These are phyloP conservation scores for Chrysoporthe cubensis DNA, from an alignment of 2,329 filamentous ascomycete species.

Conservation along the genomic window DNA sequence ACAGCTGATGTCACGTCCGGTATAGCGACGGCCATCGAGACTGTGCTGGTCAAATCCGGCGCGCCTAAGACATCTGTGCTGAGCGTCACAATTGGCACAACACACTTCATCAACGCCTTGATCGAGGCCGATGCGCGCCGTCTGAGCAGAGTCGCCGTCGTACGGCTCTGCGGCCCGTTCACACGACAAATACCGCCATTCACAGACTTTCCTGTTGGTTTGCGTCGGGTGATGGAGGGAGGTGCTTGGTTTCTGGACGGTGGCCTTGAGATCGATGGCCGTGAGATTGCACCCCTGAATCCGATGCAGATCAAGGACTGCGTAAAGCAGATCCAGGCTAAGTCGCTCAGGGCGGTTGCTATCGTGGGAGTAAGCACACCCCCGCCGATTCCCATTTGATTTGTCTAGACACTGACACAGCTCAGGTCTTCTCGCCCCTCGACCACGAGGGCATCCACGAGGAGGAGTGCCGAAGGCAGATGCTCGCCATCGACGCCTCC, in stretches of 20 bases:
- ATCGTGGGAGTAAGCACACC: slow-evolving; percentile 36
- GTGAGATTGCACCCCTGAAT: slow-evolving; percentile 44
- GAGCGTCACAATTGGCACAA: slow-evolving; percentile 58
- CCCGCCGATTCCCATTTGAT: not conserved
- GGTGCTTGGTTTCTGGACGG: slow-evolving; percentile 50
- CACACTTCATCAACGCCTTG: slow-evolving; percentile 63
- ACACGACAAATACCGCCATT: slow-evolving; percentile 55
- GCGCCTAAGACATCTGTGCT: slow-evolving; percentile 45
- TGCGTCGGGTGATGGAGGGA: slow-evolving; percentile 51
- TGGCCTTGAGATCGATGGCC: slow-evolving; percentile 40
- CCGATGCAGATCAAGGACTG: slow-evolving; percentile 42
- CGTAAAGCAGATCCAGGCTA: slow-evolving; percentile 1
- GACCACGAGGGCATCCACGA: slow-evolving; percentile 49
- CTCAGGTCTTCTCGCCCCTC: slow-evolving; percentile 54
- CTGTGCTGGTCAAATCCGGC: slow-evolving; percentile 41
- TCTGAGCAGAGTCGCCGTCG: slow-evolving; percentile 55
- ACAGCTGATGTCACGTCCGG: slow-evolving; percentile 52
- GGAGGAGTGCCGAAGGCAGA: slow-evolving; percentile 51
- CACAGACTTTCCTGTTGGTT: slow-evolving; percentile 56
- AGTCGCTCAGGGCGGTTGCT: slow-evolving; percentile 22
- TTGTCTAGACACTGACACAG: not conserved
- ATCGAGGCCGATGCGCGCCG: slow-evolving; percentile 55
- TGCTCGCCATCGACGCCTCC: slow-evolving; percentile 43
- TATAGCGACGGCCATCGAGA: slow-evolving; percentile 50
- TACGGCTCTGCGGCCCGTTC: slow-evolving; percentile 59